Evolutionary conservation across 2,329 filamentous ascomycete species (phyloP).

Genomic region (Diaporthe vaccinii): DNA sequence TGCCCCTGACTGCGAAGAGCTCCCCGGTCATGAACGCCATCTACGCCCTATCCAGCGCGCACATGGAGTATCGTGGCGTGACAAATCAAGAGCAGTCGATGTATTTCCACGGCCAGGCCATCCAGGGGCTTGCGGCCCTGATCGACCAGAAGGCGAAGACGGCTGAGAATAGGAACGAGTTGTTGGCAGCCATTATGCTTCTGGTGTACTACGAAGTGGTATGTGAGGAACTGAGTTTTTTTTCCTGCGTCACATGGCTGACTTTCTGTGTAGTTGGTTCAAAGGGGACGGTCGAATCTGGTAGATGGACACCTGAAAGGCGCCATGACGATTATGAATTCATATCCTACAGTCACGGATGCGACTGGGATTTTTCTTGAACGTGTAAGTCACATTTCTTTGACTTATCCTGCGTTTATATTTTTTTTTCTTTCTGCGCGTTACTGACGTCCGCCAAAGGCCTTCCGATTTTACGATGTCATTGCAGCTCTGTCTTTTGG

Average conservation of each 20-base stretch:
- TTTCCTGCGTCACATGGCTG: slow-evolving; percentile 38
- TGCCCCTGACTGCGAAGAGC: slow-evolving; percentile 70
- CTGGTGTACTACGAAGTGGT: slow-evolving; percentile 75
- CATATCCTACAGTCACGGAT: slow-evolving; percentile 58
- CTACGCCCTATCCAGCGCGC: slow-evolving; percentile 85
- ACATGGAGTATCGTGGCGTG: slow-evolving; percentile 77
- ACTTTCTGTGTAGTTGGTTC: slow-evolving; percentile 64
- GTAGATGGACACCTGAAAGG: slow-evolving; percentile 73
- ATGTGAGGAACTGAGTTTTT: slow-evolving; percentile 49
- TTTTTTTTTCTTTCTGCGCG: no score
- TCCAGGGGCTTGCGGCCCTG: slow-evolving; percentile 68
- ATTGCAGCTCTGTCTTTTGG: slow-evolving; percentile 74
- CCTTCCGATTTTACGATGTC: slow-evolving; percentile 76
- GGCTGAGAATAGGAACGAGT: slow-evolving; percentile 65
- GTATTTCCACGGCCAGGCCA: slow-evolving; percentile 71
- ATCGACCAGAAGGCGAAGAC: slow-evolving; percentile 65
- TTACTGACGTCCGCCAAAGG: slow-evolving; percentile 53
- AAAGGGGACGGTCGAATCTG: slow-evolving; percentile 70
- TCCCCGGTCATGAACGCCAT: slow-evolving; percentile 83
- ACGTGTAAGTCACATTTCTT: slow-evolving; percentile 57
- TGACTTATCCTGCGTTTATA: background rate
- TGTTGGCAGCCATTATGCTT: slow-evolving; percentile 72
- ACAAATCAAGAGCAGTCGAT: slow-evolving; percentile 68
- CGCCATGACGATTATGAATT: slow-evolving; percentile 72
- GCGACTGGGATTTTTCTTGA: slow-evolving; percentile 71